Conservation (phyloP, 495 filamentous ascomycete species). For the Cladorrhinum samala region DNA sequence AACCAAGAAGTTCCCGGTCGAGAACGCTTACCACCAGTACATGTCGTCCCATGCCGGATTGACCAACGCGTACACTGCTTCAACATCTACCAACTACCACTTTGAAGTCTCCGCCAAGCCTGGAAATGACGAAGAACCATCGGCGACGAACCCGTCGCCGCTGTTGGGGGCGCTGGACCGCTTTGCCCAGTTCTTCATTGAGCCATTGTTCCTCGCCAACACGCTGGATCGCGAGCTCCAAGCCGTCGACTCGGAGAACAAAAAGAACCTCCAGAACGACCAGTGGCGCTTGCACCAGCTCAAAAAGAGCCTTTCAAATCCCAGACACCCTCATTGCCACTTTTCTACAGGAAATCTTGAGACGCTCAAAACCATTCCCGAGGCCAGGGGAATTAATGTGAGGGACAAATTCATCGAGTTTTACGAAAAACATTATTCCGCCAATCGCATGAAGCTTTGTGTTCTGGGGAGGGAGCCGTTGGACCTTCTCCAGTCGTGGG, state of each 20-base stretch:
- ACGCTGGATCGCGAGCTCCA: conserved; percentile 87
- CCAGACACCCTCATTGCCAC: conserved; percentile 86
- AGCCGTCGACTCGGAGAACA: conserved; percentile 97
- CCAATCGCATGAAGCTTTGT: conserved; percentile 93
- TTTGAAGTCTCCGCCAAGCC: conserved; percentile 85
- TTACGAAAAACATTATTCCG: conserved; percentile 85
- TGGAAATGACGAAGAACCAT: conserved; percentile 47
- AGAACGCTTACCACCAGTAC: conserved; percentile 95
- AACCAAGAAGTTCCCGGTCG: conserved; percentile 92
- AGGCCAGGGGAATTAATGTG: conserved; percentile 76
- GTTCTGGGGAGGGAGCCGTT: conserved; percentile 83
- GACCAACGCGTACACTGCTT: conserved; percentile 91
- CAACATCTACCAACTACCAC: conserved; percentile 95
- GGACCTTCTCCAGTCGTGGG: conserved; percentile 85
- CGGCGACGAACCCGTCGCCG: conserved; percentile 56
- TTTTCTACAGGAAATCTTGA: conserved; percentile 94
- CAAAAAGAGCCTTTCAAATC: conserved; percentile 83
- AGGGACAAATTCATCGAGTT: conserved; percentile 93
- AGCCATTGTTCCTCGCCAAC: conserved; percentile 80
- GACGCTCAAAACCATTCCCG: conserved; percentile 78
- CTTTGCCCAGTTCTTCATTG: conserved; percentile 96
- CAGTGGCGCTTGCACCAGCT: conserved; percentile 89
- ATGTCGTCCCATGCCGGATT: conserved; percentile 80
- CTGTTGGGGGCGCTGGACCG: conserved; percentile 87
- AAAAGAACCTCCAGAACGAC: conserved; percentile 98